Conservation (phyloP, 306 rosid genomes). For the Trifolium subterraneum region DNA sequence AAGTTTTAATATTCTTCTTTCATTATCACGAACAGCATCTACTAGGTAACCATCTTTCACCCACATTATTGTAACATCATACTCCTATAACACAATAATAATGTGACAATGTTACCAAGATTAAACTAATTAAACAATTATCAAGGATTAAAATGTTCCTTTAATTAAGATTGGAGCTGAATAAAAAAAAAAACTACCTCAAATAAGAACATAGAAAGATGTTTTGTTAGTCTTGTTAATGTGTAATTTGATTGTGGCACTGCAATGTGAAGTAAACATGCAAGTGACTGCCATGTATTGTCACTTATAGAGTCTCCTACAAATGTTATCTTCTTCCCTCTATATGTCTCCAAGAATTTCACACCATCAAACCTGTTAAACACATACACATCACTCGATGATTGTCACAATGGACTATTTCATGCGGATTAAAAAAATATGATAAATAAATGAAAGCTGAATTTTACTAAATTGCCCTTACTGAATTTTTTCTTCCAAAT, state of each 20-base stretch:
- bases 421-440: no score
- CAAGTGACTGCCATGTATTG: conserved; percentile 82
- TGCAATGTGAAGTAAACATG: conserved; percentile 68
- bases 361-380: conserved; percentile 62
- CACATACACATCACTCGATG: neutral
- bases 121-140: neutral
- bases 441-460: no score
- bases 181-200: conserved; percentile 44
- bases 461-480: no score
- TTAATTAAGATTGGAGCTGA: neutral
- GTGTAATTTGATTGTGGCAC: conserved; percentile 56
- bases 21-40: conserved; percentile 51
- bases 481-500: no score
- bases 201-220: conserved; percentile 50
- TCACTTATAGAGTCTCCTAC: conserved; percentile 86
- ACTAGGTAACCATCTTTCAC: conserved; percentile 76
- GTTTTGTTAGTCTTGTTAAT: conserved; percentile 26
- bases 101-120: neutral
- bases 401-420: no score
- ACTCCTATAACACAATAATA: conserved; percentile 49
- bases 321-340: conserved; percentile 68
- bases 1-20: conserved; percentile 62
- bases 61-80: conserved; percentile 56
- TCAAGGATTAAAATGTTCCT: neutral
- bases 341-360: conserved; percentile 62